Conservation (phyloP, 768 basidiomycete genomes). For the Suillus clintonianus region DNA sequence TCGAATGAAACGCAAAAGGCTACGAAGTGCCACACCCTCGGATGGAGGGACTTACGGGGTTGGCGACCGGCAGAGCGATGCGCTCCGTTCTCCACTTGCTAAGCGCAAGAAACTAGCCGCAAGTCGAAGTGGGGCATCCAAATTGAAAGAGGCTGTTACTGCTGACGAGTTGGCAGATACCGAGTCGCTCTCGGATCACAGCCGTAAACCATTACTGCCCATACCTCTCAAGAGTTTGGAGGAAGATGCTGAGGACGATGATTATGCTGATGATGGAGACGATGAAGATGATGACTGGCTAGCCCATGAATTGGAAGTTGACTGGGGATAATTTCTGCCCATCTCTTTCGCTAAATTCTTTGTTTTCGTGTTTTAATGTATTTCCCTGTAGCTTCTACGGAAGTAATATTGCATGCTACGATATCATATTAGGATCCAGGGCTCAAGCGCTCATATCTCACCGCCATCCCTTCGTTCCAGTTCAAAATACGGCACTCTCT, state of each 20-base stretch:
- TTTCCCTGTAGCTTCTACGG: slow-evolving; percentile 17
- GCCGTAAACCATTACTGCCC: slow-evolving; percentile 10
- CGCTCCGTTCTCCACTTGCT: slow-evolving; percentile 66
- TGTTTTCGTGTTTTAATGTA: slow-evolving; percentile 19
- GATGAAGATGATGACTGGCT: slow-evolving; percentile 77
- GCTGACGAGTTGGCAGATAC: slow-evolving; percentile 48
- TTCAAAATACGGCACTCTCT: neutral
- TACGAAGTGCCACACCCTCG: slow-evolving; percentile 72
- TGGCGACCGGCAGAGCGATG: slow-evolving; percentile 37
- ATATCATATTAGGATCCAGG: slow-evolving; percentile 3
- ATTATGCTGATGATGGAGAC: slow-evolving; percentile 51
- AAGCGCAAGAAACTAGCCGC: slow-evolving; percentile 79
- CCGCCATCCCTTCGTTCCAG: neutral
- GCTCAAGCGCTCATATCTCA: neutral
- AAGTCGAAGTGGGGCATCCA: slow-evolving; percentile 64
- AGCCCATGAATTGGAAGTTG: slow-evolving; percentile 78
- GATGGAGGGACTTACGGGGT: slow-evolving; percentile 44
- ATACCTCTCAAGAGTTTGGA: slow-evolving; percentile 25
- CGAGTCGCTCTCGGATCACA: slow-evolving; percentile 6
- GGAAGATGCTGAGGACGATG: slow-evolving; percentile 42
- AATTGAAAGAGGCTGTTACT: slow-evolving; percentile 65
- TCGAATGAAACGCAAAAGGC: slow-evolving; percentile 61
- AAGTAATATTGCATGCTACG: slow-evolving; percentile 20
- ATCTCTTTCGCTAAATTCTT: slow-evolving; percentile 5
- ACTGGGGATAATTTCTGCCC: slow-evolving; percentile 58